A percentile compares a stretch with the other conserved stretches of the same genome.
phyloP scores from a whole-genome alignment of 257 asterid genomes.

The Solanum arcanum region DNA sequence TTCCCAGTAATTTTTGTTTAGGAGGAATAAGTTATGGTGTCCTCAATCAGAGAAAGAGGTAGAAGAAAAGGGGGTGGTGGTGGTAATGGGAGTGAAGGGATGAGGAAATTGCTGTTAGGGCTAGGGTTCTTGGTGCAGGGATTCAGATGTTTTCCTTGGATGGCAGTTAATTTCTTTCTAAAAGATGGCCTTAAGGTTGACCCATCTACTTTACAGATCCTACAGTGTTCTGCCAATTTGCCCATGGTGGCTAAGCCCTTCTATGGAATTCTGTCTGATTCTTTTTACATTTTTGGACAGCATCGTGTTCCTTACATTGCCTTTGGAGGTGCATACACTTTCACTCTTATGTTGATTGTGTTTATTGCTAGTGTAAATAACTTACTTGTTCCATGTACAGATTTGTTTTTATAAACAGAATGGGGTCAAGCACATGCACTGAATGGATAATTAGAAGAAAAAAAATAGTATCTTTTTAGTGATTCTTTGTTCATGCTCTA shows the following conservation, averaged over 20 bases:
- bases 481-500: neutral
- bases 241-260: conserved; percentile 97
- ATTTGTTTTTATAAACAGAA: neutral
- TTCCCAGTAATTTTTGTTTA: neutral
- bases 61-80: neutral
- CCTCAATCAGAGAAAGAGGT: conserved; percentile 6
- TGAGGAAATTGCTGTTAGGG: conserved; percentile 64
- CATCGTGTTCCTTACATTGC: conserved; percentile 92
- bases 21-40: neutral
- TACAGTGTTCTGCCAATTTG: conserved; percentile 78
- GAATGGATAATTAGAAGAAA: neutral
- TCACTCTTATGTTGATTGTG: neutral
- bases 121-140: conserved; percentile 91
- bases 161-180: conserved; percentile 81
- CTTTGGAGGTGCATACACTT: conserved; percentile 48
- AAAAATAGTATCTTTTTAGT: neutral
- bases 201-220: conserved; percentile 80
- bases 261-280: conserved; percentile 79
- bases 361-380: neutral
- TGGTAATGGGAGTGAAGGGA: neutral
- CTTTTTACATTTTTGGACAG: conserved; percentile 73
- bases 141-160: conserved; percentile 90
- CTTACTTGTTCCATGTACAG: neutral
- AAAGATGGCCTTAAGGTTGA: conserved; percentile 79
- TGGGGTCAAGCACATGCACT: neutral